A percentile compares a stretch with the other conserved stretches of the same genome.
phyloP scores from a whole-genome alignment of 176 grass and related monocot genomes.

The Eleusine indica region DNA sequence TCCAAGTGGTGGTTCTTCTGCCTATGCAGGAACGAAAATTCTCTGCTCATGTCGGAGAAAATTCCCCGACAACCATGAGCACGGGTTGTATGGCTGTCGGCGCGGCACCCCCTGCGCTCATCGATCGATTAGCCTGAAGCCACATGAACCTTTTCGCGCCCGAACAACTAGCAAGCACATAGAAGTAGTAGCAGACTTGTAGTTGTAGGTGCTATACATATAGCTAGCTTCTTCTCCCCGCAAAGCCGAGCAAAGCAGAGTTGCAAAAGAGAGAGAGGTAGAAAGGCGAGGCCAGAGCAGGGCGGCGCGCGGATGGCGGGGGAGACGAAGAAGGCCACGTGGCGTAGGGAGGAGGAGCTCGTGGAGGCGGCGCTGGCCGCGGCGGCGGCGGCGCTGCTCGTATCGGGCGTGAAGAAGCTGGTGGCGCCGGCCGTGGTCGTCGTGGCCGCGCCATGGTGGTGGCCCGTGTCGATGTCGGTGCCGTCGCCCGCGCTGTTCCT shows the following conservation, averaged over 20 bases:
- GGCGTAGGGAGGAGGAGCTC: slow-evolving; percentile 66
- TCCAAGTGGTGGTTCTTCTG: not conserved
- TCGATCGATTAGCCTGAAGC: slow-evolving; percentile 42
- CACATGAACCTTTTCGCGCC: slow-evolving; percentile 19
- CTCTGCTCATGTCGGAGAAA: slow-evolving; percentile 34
- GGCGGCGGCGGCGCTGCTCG: slow-evolving; percentile 63
- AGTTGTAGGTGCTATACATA: slow-evolving; percentile 4
- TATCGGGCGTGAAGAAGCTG: slow-evolving; percentile 79
- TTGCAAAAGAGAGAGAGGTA: not conserved
- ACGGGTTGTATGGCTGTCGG: slow-evolving; percentile 47
- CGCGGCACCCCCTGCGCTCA: slow-evolving; percentile 38
- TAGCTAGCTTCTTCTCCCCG: slow-evolving; percentile 7
- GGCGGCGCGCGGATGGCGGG: slow-evolving; percentile 33
- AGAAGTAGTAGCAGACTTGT: too few relatives aligned
- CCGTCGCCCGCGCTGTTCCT: slow-evolving; percentile 78
- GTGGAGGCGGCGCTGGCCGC: slow-evolving; percentile 72
- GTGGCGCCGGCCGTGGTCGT: slow-evolving; percentile 40
- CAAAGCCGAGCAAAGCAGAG: slow-evolving; percentile 9
- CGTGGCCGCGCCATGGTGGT: slow-evolving; percentile 32
- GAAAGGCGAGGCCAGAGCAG: not conserved
- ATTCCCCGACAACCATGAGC: slow-evolving; percentile 48
- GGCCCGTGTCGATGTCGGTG: slow-evolving; percentile 34
- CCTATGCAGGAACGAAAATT: slow-evolving; percentile 6
- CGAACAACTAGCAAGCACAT: not conserved
- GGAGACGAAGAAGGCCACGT: slow-evolving; percentile 43